These are phyloP conservation scores for Naganishia liquefaciens DNA, from an alignment of 1,284 basidiomycete species.

Conservation along the genomic window DNA sequence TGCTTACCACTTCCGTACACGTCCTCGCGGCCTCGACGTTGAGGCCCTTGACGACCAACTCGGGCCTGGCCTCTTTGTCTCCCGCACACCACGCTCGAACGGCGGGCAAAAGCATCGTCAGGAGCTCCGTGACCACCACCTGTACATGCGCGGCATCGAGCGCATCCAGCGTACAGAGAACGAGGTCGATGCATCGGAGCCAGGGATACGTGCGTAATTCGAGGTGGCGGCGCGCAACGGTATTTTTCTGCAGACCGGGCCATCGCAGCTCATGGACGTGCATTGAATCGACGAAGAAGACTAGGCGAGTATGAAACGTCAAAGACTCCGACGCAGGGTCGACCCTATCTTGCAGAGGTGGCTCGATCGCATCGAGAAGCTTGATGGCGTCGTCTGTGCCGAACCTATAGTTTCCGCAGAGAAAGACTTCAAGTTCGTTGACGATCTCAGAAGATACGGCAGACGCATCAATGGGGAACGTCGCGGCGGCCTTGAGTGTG, in stretches of 20 bases:
- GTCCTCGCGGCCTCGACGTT: conserved; percentile 1
- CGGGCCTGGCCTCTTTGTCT: conserved; percentile 6
- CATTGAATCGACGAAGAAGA: conserved; percentile 11
- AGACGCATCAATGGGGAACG: conserved; percentile 20
- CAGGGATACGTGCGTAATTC: conserved; percentile 2
- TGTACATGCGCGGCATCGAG: conserved; percentile 2
- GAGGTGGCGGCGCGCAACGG: neutral
- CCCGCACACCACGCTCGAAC: conserved; percentile 9
- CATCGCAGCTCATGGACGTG: neutral
- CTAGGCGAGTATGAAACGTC: conserved; percentile 1
- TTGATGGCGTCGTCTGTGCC: conserved; percentile 10
- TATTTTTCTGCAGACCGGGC: neutral
- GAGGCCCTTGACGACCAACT: conserved; percentile 21
- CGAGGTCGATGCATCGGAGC: conserved; percentile 15
- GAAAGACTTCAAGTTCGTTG: conserved; percentile 19
- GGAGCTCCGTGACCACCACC: neutral
- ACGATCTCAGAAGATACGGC: neutral
- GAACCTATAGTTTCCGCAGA: conserved; percentile 11
- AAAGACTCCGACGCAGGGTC: neutral
- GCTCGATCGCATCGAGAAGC: conserved; percentile 16
- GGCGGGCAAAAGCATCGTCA: conserved; percentile 16
- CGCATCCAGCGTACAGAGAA: conserved; percentile 4
- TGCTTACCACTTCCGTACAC: conserved; percentile 4
- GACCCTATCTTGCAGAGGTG: conserved; percentile 11
- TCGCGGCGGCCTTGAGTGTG: conserved; percentile 13